A percentile compares a stretch with the other conserved stretches of the same genome.
Evolutionary conservation across 140 eudicot species (phyloP).

Genomic region (Oenanthe javanica): DNA sequence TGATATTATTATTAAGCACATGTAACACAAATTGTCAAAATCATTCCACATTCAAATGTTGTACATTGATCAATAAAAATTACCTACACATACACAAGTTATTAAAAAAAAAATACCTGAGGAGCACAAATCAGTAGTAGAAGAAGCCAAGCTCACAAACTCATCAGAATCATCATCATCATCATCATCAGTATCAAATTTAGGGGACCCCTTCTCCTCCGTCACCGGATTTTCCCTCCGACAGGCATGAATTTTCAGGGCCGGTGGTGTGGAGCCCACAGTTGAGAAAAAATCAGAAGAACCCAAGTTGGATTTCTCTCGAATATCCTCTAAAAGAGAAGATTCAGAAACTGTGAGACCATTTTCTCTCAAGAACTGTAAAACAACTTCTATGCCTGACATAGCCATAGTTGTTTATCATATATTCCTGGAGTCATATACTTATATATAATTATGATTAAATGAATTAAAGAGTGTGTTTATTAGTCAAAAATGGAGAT

Average conservation of each 20-base stretch:
- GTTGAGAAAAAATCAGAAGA: conserved; percentile 54
- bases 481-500: not conserved
- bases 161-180: conserved; percentile 44
- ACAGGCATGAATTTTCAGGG: conserved; percentile 28
- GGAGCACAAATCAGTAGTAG: conserved; percentile 50
- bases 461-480: conserved; percentile 13
- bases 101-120: conserved; percentile 32
- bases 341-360: conserved; percentile 58
- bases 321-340: conserved; percentile 67
- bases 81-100: not conserved
- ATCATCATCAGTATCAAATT: conserved; percentile 7
- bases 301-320: conserved; percentile 47
- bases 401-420: conserved; percentile 25
- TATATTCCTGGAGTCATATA: not conserved
- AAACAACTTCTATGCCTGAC: conserved; percentile 49
- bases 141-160: conserved; percentile 70
- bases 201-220: conserved; percentile 14
- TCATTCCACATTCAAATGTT: not conserved
- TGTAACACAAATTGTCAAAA: not conserved
- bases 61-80: not conserved
- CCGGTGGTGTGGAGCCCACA: conserved; percentile 40
- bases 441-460: not conserved
- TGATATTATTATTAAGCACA: not conserved
- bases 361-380: conserved; percentile 47
- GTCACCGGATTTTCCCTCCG: conserved; percentile 16